Percentiles rank a stretch among this genome's conserved stretches.
Conservation (phyloP, 352 stramenopile genomes). For the Pythium monospermum region DNA sequence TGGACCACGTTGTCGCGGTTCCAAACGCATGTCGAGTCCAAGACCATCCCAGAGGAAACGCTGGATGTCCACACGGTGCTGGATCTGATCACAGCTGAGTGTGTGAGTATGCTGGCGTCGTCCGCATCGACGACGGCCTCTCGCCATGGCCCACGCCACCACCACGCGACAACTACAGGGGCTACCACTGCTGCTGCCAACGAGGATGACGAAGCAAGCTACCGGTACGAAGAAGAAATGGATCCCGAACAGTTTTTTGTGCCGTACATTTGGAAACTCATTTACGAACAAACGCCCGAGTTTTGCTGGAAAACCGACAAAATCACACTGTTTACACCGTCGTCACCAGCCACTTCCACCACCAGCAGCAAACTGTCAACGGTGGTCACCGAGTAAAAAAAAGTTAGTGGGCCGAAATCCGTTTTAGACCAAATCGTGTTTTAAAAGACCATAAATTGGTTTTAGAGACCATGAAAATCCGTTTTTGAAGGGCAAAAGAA, state of each 20-base stretch:
- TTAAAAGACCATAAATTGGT: not conserved
- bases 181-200: not conserved
- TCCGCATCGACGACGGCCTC: constrained; percentile 27
- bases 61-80: constrained; percentile 66
- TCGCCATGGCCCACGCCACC: not conserved
- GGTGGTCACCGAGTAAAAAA: constrained; percentile 18
- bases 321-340: constrained; percentile 68
- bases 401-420: not conserved
- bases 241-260: constrained; percentile 77
- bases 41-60: constrained; percentile 46
- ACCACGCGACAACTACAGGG: no score
- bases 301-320: constrained; percentile 79
- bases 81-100: constrained; percentile 63
- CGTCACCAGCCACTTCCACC: no score
- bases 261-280: constrained; percentile 71
- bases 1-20: constrained; percentile 67
- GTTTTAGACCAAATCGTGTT: not conserved
- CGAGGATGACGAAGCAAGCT: constrained; percentile 52
- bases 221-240: constrained; percentile 70
- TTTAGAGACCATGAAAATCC: no score
- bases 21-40: constrained; percentile 51
- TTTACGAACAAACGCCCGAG: constrained; percentile 68
- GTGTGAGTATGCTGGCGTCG: constrained; percentile 53
- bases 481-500: no score
- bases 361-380: constrained; percentile 12